Evolutionary conservation across 495 filamentous ascomycete genomes (phyloP), one percentile per base, ranked within the genome.

Genomic region (Trichoderma erinaceum): DNA sequence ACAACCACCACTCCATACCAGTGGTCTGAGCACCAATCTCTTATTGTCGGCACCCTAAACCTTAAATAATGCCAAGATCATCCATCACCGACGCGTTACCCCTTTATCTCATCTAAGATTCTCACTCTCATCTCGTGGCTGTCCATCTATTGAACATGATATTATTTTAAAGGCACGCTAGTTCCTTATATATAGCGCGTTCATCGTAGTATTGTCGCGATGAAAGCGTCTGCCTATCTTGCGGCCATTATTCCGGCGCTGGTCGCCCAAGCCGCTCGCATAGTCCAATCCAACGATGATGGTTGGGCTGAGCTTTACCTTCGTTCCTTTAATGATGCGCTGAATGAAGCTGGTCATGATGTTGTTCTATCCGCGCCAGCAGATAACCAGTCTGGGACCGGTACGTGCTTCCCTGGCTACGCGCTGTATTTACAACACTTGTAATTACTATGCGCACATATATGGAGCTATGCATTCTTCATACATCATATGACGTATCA

Each of bases 301-400:
- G 88, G 88, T 25, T 91, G 88, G 88, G 88, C 87, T 4, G 88
- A 89, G 71, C 82, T 81, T 18, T 90, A 91, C 70, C 79, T 87
- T 41, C 82, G 88, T 18, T 75, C 78, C 1, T 76, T 89, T 56
- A 85, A 84, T 75, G 72, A 83, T 65, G 73, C 81, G 1, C 77
- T 91, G 10, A 78, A 73, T 3, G 74, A 69, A 0, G 81, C 83
- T 0, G 87, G 86, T 0, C 83, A 89, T 69, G 80, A 83, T 11
- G 85, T 85, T 4, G 79, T 91, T 27, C 75, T 91, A 1, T 87
- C 86, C 0, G 87, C 82, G 0, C 88, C 88, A 0, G 87, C 88
- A 0, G 84, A 89, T 64, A 86, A 90, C 70, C 72, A 86, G 74
- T 90, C 87, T 18, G 88, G 87, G 43, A 81, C 79, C 29, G 83